Percentiles rank a stretch among this genome's conserved stretches.
Conservation (phyloP, 2,329 filamentous ascomycete species). For the Cryphonectria naterciae region DNA sequence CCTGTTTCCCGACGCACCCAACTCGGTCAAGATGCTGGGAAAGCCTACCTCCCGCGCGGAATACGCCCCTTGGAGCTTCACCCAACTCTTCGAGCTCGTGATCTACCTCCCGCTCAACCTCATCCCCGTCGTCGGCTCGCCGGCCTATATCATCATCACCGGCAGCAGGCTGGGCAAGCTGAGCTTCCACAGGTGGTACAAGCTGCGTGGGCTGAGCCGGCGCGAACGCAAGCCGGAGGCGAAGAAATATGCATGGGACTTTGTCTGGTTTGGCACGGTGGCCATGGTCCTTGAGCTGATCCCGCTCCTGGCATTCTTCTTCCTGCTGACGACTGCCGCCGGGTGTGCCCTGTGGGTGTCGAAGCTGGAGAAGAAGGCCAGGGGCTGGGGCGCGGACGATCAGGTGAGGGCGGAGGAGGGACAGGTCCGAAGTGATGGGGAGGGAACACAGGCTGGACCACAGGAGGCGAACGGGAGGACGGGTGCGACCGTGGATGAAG, state of each 20-base stretch:
- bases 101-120: constrained; percentile 83
- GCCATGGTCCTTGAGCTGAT: constrained; percentile 86
- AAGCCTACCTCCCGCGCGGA: constrained; percentile 76
- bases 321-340: constrained; percentile 82
- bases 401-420: constrained; percentile 31
- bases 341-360: constrained; percentile 88
- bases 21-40: constrained; percentile 78
- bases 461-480: constrained; percentile 21
- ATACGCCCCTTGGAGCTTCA: constrained; percentile 86
- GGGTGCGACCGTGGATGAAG: constrained; percentile 32
- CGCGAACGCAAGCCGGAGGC: constrained; percentile 75
- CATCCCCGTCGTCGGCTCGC: constrained; percentile 79
- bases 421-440: constrained; percentile 18
- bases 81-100: constrained; percentile 88
- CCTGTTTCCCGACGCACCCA: constrained; percentile 68
- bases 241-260: constrained; percentile 72
- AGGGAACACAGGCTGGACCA: constrained; percentile 11
- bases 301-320: constrained; percentile 90
- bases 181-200: constrained; percentile 89
- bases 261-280: constrained; percentile 90
- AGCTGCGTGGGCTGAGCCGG: constrained; percentile 74
- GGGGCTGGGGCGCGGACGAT: constrained; percentile 26
- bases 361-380: constrained; percentile 68
- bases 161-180: constrained; percentile 87
- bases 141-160: constrained; percentile 84